Evolutionary conservation across 345 rosid genomes (phyloP).

Genomic region (Boechera retrofracta): DNA sequence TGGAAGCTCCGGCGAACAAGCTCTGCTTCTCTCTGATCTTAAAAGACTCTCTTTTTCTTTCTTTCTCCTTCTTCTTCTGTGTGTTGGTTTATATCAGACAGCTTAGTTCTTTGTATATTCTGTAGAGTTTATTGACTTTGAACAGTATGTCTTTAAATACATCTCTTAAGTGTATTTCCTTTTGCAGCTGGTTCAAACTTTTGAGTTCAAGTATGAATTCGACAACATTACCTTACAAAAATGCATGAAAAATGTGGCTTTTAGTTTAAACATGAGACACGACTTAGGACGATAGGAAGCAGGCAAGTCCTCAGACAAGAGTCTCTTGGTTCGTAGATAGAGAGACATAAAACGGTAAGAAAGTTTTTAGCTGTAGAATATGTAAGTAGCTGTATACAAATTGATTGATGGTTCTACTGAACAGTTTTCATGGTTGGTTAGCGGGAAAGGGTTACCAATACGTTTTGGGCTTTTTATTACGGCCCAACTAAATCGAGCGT

Average conservation of each 20-base stretch:
- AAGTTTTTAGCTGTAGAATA: too few species aligned
- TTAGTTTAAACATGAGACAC: too few species aligned
- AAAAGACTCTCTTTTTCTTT: neutral
- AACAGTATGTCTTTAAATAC: conserved; percentile 21
- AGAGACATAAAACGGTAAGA: too few species aligned
- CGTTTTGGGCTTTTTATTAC: neutral
- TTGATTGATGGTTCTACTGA: neutral
- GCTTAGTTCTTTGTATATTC: conserved; percentile 37
- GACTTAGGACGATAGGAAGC: too few species aligned
- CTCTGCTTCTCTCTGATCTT: conserved; percentile 61
- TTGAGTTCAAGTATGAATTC: neutral
- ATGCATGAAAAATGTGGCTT: too few species aligned
- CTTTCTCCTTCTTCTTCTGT: conserved; percentile 15
- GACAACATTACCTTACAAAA: too few species aligned
- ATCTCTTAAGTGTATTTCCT: conserved; percentile 16
- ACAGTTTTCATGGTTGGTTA: neutral
- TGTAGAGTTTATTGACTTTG: conserved; percentile 15
- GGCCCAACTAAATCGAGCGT: conserved; percentile 2
- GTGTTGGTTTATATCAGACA: conserved; percentile 29
- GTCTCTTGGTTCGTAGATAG: too few species aligned
- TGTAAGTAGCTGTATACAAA: neutral
- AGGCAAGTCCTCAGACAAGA: too few species aligned
- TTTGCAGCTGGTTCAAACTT: conserved; percentile 1
- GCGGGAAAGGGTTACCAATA: neutral
- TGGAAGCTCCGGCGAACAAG: conserved; percentile 74